Evolutionary conservation across 257 asterid species (phyloP).

Genomic region (Solanum bulbocastanum): DNA sequence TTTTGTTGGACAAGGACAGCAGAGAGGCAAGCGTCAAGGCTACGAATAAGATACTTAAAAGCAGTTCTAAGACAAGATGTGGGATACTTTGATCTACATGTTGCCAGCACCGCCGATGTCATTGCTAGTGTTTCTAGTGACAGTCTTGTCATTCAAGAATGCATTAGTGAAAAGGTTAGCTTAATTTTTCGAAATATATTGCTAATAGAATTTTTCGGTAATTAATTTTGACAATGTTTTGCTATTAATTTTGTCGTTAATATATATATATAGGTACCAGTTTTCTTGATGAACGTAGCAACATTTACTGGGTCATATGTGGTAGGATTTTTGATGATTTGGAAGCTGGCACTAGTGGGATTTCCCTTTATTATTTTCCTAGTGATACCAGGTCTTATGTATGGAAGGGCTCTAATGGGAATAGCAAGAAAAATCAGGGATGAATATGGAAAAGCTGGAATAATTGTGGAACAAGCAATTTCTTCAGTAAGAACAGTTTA

Average conservation of each 20-base stretch:
- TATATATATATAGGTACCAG: slow-evolving; percentile 42
- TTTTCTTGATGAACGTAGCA: slow-evolving; percentile 63
- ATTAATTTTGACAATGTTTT: background rate
- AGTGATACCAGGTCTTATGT: slow-evolving; percentile 78
- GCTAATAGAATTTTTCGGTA: background rate
- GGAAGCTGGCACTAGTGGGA: slow-evolving; percentile 72
- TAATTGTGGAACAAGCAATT: slow-evolving; percentile 65
- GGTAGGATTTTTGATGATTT: slow-evolving; percentile 53
- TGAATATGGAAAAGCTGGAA: slow-evolving; percentile 60
- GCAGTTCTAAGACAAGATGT: slow-evolving; percentile 94
- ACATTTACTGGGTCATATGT: slow-evolving; percentile 54
- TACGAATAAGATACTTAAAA: slow-evolving; percentile 57
- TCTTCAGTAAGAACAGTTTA: slow-evolving; percentile 82
- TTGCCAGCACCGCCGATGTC: slow-evolving; percentile 80
- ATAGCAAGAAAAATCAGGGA: slow-evolving; percentile 51
- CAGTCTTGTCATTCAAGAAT: slow-evolving; percentile 74
- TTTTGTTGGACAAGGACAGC: slow-evolving; percentile 97
- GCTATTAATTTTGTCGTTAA: background rate
- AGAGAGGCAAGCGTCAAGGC: slow-evolving; percentile 78
- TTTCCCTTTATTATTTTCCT: slow-evolving; percentile 59
- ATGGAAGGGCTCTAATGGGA: slow-evolving; percentile 63
- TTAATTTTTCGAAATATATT: background rate
- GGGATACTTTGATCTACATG: slow-evolving; percentile 81
- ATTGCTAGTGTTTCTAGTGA: slow-evolving; percentile 74
- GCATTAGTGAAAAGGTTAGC: slow-evolving; percentile 75